Conservation (phyloP, 2,329 filamentous ascomycete species). For the Aotearoamyces nothofagi region DNA sequence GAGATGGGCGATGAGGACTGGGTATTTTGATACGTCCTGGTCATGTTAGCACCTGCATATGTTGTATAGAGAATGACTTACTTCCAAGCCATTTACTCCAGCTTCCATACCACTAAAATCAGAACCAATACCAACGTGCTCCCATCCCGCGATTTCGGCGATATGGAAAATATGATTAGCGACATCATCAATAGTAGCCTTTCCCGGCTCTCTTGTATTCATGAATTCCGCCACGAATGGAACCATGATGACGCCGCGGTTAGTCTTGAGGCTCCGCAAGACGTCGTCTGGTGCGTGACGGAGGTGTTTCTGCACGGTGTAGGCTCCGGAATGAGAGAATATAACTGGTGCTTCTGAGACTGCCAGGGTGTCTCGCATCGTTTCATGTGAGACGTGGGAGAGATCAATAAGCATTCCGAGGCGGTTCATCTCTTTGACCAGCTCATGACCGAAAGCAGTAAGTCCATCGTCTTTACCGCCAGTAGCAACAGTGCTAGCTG, state of each 20-base stretch:
- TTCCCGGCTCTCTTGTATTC: slow-evolving; percentile 27
- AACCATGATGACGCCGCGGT: slow-evolving; percentile 42
- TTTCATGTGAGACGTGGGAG: slow-evolving; percentile 43
- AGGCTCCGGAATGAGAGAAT: slow-evolving; percentile 47
- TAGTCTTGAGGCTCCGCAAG: slow-evolving; percentile 37
- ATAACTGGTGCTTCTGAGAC: slow-evolving; percentile 39
- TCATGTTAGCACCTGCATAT: no score
- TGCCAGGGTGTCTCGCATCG: slow-evolving; percentile 45
- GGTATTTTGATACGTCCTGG: slow-evolving; percentile 52
- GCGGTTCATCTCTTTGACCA: slow-evolving; percentile 52
- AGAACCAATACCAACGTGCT: slow-evolving; percentile 50
- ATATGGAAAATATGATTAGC: slow-evolving; percentile 49
- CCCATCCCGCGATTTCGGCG: slow-evolving; percentile 45
- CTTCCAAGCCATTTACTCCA: slow-evolving; percentile 30
- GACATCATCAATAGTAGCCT: slow-evolving; percentile 41
- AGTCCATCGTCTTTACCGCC: slow-evolving; percentile 27
- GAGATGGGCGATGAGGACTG: slow-evolving; percentile 40
- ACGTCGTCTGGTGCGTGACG: slow-evolving; percentile 53
- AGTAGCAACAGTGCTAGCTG: slow-evolving; percentile 5
- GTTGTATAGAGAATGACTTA: no score
- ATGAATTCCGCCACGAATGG: slow-evolving; percentile 11
- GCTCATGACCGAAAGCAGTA: slow-evolving; percentile 32
- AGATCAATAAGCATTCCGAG: slow-evolving; percentile 55
- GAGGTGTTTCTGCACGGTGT: slow-evolving; percentile 43
- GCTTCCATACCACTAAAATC: slow-evolving; percentile 44